phyloP scores from a whole-genome alignment of 116 monocot genomes.

The Posidonia oceanica region DNA sequence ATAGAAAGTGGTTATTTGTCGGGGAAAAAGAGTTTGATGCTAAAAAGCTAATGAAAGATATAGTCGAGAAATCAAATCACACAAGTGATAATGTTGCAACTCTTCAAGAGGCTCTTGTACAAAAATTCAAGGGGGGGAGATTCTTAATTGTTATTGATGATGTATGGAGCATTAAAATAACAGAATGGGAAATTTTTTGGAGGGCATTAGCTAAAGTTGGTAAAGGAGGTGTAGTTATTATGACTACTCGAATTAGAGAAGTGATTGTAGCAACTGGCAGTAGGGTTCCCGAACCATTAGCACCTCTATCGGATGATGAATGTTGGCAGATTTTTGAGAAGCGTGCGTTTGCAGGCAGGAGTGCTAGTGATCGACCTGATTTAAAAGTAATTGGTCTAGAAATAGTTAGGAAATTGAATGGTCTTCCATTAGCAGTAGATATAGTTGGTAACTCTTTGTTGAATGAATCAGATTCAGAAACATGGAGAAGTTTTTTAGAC shows the following conservation, averaged over 20 bases:
- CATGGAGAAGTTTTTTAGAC: slow-evolving; percentile 12
- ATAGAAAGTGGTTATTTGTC: slow-evolving; percentile 36
- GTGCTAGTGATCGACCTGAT: not conserved
- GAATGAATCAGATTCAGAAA: not conserved
- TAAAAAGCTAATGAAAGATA: slow-evolving; percentile 9
- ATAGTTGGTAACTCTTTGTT: slow-evolving; percentile 9
- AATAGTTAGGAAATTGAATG: slow-evolving; percentile 14
- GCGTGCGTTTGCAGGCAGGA: slow-evolving; percentile 1
- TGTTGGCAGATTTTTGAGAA: slow-evolving; percentile 21
- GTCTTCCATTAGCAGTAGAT: slow-evolving; percentile 26
- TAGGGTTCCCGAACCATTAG: not conserved
- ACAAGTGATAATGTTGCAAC: not conserved
- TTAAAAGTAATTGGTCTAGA: slow-evolving; percentile 8
- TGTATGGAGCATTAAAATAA: slow-evolving; percentile 10
- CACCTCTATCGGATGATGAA: slow-evolving; percentile 5
- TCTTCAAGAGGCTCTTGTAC: not conserved
- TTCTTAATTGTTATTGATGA: slow-evolving; percentile 22
- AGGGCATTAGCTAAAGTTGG: not conserved
- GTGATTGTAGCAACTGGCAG: slow-evolving; percentile 3
- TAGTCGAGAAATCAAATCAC: not conserved
- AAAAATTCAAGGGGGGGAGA: slow-evolving; percentile 4
- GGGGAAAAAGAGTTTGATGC: slow-evolving; percentile 25
- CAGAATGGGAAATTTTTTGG: slow-evolving; percentile 11
- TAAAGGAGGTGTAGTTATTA: slow-evolving; percentile 9
- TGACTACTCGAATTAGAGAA: slow-evolving; percentile 5